Evolutionary conservation across 371 early-diverging fungal genomes (phyloP), one percentile per base, ranked within the genome.

Genomic region (Entomophthora muscae): DNA sequence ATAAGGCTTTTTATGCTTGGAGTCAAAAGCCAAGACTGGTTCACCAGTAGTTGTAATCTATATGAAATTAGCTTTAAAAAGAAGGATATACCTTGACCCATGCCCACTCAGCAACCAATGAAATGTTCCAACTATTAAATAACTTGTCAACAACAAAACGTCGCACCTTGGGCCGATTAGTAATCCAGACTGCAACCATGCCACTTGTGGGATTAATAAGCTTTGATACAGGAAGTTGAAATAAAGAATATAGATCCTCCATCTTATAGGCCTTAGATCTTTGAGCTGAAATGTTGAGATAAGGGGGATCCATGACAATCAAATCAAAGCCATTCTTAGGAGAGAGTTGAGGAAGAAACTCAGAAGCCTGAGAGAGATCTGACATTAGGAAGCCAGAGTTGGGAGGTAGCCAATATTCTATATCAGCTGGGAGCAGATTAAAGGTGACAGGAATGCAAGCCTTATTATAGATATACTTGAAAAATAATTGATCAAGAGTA

Each of bases 241-340:
- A 86, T 3, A 89, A 67, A 26, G 81, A 77, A 66, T 85, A 85
- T 12, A 81, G 69, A 64, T 88, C 87, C 62, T 83, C 70, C 0
- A 76, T 76, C 1, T 69, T 70, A 64, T 88, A 86, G 23, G 77
- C 71, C 0, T 71, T 68, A 32, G 82, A 77, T 60, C 85, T 74
- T 32, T 73, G 72, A 2, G 77, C 82, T 70, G 70, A 71, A 10
- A 67, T 82, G 64, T 89, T 89, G 13, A 80, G 81, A 87, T 86
- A 89, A 27, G 89, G 89, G 31, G 87, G 87, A 66, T 89, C 89
- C 78, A 84, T 78, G 0, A 89, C 76, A 27, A 89, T 73, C 5
- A 83, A 64, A 65, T 81, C 77, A 60, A 77, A 84, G 7, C 75
- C 75, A 32, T 71, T 72, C n/a, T 64, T 12, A 3, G 31, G 31